Base-by-base conservation (phyloP, 768 basidiomycete genomes). In the Tulasnella calospora region DNA sequence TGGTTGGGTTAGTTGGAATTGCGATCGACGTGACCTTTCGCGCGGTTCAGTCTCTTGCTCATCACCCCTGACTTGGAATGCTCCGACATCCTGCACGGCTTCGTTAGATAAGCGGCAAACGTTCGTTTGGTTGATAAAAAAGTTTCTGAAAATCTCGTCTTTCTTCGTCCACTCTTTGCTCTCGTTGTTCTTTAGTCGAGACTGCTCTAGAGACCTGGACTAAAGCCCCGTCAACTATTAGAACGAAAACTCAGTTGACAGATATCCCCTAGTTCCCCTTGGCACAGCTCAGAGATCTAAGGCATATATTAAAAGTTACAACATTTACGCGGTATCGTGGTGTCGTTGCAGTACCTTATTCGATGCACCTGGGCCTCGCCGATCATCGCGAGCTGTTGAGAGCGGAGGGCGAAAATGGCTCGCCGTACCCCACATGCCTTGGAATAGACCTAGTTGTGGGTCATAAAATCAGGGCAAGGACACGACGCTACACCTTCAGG, bases 361-460 rank as follows among this genome's bases (percentile, higher is more conserved):
- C 19, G 23, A 51, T 27, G 61, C 61, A 13, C 61, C 8, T 67
- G 61, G 6, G 15, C 23, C 9, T 67, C 4, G 8, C 61, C 27
- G 33, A 30, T 67, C 12, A 5, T n/a, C n/a, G n/a, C n/a, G 61
- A 0, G 23, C 17, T n/a, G 3, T 61, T 2, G 12, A n/a, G 17
- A 61, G n/a, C 23, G n/a, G 61, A 67, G 61, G 61, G 61, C 61
- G 61, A 67, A 67, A 67, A 67, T 67, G 61, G 61, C 61, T 67
- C 61, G 9, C 61, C 2, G 6, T 67, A 27, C 13, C 61, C 33
- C 61, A 67, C 61, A 27, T 6, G 23, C 21, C 17, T 23, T 51
- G 21, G 21, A 1, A 0, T 2, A 51, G 47, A 51, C 19, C 41
- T 19, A 19, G 6, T 23, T 23, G 47, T 40, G 2, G 23, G n/a